phyloP scores from a whole-genome alignment of 139 green algal species.

The Chlamydomonas schloesseri region DNA sequence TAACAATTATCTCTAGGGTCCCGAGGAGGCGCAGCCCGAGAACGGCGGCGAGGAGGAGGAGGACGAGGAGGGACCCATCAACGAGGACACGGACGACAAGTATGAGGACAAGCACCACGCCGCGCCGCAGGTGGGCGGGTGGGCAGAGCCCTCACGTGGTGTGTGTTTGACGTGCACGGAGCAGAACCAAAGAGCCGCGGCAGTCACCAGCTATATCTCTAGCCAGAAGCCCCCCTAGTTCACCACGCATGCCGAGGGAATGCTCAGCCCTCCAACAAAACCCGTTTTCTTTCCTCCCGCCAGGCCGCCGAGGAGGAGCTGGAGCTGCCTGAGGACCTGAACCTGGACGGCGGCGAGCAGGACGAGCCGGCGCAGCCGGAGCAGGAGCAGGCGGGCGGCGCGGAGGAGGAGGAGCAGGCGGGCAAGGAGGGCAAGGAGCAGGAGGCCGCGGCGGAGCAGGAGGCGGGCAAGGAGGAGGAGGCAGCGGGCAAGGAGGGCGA shows the following conservation, averaged over 20 bases:
- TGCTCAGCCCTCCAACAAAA: too few species aligned
- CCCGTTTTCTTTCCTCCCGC: too few species aligned
- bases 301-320: slow-evolving; percentile 78
- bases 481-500: slow-evolving; percentile 37
- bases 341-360: slow-evolving; percentile 80
- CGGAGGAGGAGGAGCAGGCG: slow-evolving; percentile 32
- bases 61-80: slow-evolving; percentile 57
- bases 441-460: background rate
- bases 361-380: slow-evolving; percentile 31
- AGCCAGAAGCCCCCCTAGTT: too few species aligned
- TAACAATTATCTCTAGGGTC: too few species aligned
- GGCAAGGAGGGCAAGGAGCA: slow-evolving; percentile 43
- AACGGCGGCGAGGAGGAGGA: slow-evolving; percentile 57
- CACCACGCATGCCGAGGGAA: too few species aligned
- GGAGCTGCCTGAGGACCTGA: slow-evolving; percentile 87
- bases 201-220: too few species aligned
- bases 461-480: slow-evolving; percentile 47
- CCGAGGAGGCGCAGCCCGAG: slow-evolving; percentile 52
- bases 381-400: slow-evolving; percentile 47
- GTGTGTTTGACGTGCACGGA: too few species aligned
- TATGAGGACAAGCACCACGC: slow-evolving; percentile 42
- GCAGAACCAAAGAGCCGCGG: too few species aligned
- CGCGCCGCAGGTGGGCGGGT: slow-evolving; percentile 55
- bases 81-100: slow-evolving; percentile 63
- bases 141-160: too few species aligned